A percentile compares a stretch with the other conserved stretches of the same genome.
These are phyloP conservation scores for Plasmodium ovale DNA, from an alignment of 169 alveolate genomes.

Conservation along the genomic window DNA sequence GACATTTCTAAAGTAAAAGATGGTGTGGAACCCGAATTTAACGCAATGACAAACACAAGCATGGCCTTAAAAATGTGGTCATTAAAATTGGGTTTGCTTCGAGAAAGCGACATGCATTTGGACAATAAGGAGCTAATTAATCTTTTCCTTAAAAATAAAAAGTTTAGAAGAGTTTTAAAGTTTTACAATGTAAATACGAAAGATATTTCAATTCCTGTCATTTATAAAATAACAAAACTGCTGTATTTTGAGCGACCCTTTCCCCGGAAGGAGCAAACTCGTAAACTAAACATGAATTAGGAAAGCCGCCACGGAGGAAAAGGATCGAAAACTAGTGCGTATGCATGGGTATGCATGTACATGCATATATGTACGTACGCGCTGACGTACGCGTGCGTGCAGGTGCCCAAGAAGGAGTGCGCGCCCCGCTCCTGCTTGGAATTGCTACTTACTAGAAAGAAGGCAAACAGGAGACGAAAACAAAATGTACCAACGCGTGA, in stretches of 20 bases:
- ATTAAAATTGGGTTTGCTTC: conserved; percentile 37
- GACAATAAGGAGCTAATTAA: conserved; percentile 39
- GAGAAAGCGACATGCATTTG: conserved; percentile 40
- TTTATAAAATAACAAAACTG: conserved; percentile 72
- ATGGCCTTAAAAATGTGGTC: conserved; percentile 22
- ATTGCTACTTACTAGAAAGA: background rate
- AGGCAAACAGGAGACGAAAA: background rate
- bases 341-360: background rate
- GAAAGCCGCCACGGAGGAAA: background rate
- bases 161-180: conserved; percentile 59
- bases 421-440: too few species aligned
- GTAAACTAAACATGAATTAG: conserved; percentile 34
- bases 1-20: background rate
- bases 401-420: too few species aligned
- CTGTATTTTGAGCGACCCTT: conserved; percentile 70
- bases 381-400: too few species aligned
- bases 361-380: background rate
- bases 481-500: too few species aligned
- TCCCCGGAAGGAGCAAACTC: conserved; percentile 48
- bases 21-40: background rate
- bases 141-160: conserved; percentile 24
- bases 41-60: conserved; percentile 4
- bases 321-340: background rate
- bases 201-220: conserved; percentile 51
- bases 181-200: conserved; percentile 30